Percentiles rank a stretch among this genome's conserved stretches.
These are phyloP conservation scores for Liriodendron chinense DNA, from an alignment of 164 flowering plant species.

Conservation along the genomic window DNA sequence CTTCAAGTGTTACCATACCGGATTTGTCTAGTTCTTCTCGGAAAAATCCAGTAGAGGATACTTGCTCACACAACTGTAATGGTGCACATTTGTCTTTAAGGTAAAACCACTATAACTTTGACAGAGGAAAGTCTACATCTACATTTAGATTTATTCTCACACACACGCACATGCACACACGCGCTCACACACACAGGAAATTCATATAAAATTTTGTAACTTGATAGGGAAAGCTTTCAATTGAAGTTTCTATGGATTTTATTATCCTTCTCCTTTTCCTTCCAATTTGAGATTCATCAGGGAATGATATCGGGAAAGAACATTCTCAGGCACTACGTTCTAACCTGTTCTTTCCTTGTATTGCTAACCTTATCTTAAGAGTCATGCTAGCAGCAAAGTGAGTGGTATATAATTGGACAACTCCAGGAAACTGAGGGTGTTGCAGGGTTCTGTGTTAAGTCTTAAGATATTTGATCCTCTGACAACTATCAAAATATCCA, in stretches of 20 bases:
- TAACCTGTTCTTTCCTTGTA: no score
- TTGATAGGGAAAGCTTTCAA: not conserved
- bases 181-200: no score
- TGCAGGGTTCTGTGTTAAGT: no score
- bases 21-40: constrained; percentile 32
- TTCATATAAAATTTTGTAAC: no score
- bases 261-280: not conserved
- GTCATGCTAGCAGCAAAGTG: not conserved
- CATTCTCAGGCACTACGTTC: not conserved
- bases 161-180: no score
- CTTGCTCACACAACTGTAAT: constrained; percentile 16
- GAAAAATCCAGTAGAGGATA: constrained; percentile 25
- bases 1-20: constrained; percentile 23
- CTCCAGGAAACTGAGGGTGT: no score
- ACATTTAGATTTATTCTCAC: not conserved
- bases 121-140: not conserved
- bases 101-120: constrained; percentile 26
- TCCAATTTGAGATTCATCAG: not conserved
- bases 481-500: no score
- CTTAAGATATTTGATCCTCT: no score
- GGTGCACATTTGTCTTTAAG: constrained; percentile 42
- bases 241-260: not conserved
- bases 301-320: not conserved
- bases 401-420: not conserved
- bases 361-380: no score